Evolutionary conservation across 495 filamentous ascomycete genomes (phyloP).

Genomic region (Ascobolus immersus): DNA sequence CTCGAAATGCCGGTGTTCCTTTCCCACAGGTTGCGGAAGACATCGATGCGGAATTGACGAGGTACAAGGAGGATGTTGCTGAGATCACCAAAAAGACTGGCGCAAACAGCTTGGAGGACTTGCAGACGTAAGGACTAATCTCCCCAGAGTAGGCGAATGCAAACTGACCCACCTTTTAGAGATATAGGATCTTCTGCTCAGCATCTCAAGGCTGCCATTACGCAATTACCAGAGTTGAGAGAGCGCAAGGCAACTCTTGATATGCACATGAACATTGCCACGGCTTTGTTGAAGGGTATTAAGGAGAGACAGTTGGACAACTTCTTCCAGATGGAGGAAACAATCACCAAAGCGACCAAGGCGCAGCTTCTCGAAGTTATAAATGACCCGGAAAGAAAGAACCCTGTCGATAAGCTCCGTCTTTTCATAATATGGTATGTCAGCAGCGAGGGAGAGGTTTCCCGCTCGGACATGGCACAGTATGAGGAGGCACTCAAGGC

Average conservation of each 20-base stretch:
- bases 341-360: constrained; percentile 77
- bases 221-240: constrained; percentile 67
- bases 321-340: constrained; percentile 89
- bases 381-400: constrained; percentile 49
- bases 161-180: too few species aligned
- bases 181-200: constrained; percentile 70
- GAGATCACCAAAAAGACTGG: constrained; percentile 91
- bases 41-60: constrained; percentile 72
- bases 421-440: constrained; percentile 86
- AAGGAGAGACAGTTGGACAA: constrained; percentile 88
- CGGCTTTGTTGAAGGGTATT: constrained; percentile 60
- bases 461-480: constrained; percentile 51
- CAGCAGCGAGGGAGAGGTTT: constrained; percentile 75
- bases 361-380: constrained; percentile 71
- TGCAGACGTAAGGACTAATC: constrained; percentile 35
- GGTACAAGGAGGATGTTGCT: constrained; percentile 84
- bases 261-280: constrained; percentile 99
- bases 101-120: constrained; percentile 72
- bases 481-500: constrained; percentile 68
- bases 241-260: constrained; percentile 78
- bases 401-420: constrained; percentile 67
- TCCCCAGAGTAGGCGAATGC: too few species aligned
- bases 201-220: constrained; percentile 88
- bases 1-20: constrained; percentile 68
- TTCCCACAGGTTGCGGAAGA: constrained; percentile 95